Evolutionary conservation across 768 basidiomycete genomes (phyloP), one percentile per base, ranked within the genome.

Genomic region (Termitomyces eurrhizus): DNA sequence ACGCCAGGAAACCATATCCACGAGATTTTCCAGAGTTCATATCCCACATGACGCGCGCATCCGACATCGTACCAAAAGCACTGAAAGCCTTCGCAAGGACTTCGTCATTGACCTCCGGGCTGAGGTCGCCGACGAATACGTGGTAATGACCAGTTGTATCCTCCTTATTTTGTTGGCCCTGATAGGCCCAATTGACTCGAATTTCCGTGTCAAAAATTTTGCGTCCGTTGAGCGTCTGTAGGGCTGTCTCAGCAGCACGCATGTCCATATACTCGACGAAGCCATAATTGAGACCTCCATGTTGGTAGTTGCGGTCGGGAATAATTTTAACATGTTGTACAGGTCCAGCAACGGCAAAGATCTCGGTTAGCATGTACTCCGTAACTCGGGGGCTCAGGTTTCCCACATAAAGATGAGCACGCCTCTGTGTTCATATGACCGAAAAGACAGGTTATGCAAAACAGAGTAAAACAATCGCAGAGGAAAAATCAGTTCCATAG

Each of bases 121-220:
- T 94, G 68, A 99, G 91, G 79, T 99, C 97, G n/a, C 97, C 97
- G 64, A 98, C 96, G 75, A 99, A 99, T 69, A 99, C 95, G 73
- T 99, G 97, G 77, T 86, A 98, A 76, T 99, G 97, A 66, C 88
- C 88, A 52, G 94, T 93, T 48, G 97, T 96, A 75, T 99, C 97
- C 78, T 99, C 97, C 81, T 98, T 98, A 78, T 93, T 95, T 83
- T 95, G 92, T 71, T 90, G 88, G 68, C 95, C 95, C 75, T 98
- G 96, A 75, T 98, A 98, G 39, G 97, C 97, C 97, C 97, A 99
- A 74, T 99, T 99, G 79, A 98, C 95, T 66, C 94, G 88, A 68
- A 99, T 95, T 78, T 99, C 97, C 42, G 97, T 97, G 77, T 99
- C 97, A 69, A 98, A 99, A 69, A 99, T 98, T 81, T 98, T 97